Conservation (phyloP, 768 basidiomycete species). For the Trametes coccinea region DNA sequence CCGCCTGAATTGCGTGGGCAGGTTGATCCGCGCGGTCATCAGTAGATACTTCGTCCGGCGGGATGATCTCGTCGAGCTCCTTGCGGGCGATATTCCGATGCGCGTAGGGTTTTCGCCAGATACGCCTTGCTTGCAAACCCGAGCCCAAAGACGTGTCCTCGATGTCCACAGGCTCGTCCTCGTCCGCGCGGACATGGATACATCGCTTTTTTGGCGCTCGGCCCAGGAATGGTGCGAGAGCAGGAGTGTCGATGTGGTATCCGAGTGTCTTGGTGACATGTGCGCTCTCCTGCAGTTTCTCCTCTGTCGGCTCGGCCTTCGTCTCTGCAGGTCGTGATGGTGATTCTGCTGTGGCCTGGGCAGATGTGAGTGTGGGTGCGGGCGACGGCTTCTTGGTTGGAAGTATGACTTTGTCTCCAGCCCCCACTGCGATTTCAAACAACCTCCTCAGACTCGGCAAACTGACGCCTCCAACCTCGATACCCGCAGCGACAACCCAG, state of each 20-base stretch:
- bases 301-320: not conserved
- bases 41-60: not conserved
- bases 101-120: slow-evolving; percentile 41
- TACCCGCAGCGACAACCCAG: slow-evolving; percentile 39
- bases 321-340: not conserved
- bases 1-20: not conserved
- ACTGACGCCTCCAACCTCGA: slow-evolving; percentile 42
- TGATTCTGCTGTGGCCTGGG: not conserved
- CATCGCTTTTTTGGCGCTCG: slow-evolving; percentile 42
- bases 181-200: slow-evolving; percentile 38
- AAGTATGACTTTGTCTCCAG: slow-evolving; percentile 25
- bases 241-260: slow-evolving; percentile 51
- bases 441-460: slow-evolving; percentile 48
- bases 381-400: slow-evolving; percentile 12
- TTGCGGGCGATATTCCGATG: slow-evolving; percentile 45
- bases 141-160: slow-evolving; percentile 6
- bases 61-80: slow-evolving; percentile 34
- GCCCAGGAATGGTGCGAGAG: slow-evolving; percentile 52
- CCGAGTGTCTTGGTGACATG: slow-evolving; percentile 51
- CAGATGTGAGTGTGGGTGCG: not conserved
- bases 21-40: not conserved
- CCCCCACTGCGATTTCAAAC: slow-evolving; percentile 52
- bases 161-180: slow-evolving; percentile 39
- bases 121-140: not conserved
- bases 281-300: not conserved